A percentile compares a stretch with the other conserved stretches of the same genome.
phyloP scores from a whole-genome alignment of 331 rosid species.

The Ulmus americana region DNA sequence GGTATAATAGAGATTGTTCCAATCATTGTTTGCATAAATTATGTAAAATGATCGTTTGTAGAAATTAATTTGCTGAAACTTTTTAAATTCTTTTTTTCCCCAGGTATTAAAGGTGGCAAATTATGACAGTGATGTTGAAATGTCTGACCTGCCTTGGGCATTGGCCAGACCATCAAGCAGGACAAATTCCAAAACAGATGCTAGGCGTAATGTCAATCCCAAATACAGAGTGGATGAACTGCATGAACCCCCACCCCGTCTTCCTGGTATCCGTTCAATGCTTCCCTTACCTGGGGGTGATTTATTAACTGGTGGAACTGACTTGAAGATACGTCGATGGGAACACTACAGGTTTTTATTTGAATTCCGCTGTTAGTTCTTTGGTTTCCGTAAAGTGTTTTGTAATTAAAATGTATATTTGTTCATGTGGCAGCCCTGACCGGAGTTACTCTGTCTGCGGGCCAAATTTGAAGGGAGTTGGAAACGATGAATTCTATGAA shows the following conservation, averaged over 20 bases:
- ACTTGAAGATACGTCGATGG: conserved; percentile 95
- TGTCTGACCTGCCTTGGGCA: conserved; percentile 83
- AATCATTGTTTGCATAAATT: conserved; percentile 7
- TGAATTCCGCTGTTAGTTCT: conserved; percentile 18
- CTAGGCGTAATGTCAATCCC: conserved; percentile 63
- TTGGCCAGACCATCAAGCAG: conserved; percentile 67
- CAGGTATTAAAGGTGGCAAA: conserved; percentile 71
- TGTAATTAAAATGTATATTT: conserved; percentile 15
- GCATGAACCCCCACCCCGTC: conserved; percentile 76
- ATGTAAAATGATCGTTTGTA: neutral
- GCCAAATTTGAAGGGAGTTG: conserved; percentile 75
- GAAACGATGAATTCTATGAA: conserved; percentile 67
- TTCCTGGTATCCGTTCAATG: conserved; percentile 83
- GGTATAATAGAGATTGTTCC: conserved; percentile 41
- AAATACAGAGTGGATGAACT: conserved; percentile 86
- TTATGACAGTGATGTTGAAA: conserved; percentile 70
- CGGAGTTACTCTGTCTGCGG: conserved; percentile 87
- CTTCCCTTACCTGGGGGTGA: conserved; percentile 97
- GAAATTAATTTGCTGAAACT: neutral
- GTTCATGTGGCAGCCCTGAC: conserved; percentile 59
- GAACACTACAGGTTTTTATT: conserved; percentile 70
- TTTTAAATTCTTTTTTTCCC: neutral
- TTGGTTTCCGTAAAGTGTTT: conserved; percentile 16
- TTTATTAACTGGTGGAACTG: conserved; percentile 89
- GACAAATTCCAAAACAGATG: conserved; percentile 51